phyloP scores from a whole-genome alignment of 768 basidiomycete genomes.

The Asterophora parasitica region DNA sequence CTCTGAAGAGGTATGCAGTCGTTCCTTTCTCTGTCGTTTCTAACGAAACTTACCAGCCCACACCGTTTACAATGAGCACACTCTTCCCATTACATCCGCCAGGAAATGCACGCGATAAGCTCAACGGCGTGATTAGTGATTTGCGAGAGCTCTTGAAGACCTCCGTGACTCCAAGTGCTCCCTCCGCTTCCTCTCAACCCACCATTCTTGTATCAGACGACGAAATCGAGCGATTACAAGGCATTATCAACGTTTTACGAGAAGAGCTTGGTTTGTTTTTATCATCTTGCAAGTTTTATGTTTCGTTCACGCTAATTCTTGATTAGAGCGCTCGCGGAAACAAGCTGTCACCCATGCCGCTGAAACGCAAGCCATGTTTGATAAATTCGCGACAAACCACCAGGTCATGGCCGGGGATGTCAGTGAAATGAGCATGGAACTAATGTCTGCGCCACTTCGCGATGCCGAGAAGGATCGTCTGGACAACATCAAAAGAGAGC shows the following conservation, averaged over 20 bases:
- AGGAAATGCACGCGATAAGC: constrained; percentile 43
- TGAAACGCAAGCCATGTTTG: constrained; percentile 50
- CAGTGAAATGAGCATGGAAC: constrained; percentile 46
- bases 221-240: constrained; percentile 48
- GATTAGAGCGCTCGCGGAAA: constrained; percentile 22
- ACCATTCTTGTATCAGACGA: constrained; percentile 25
- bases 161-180: constrained; percentile 22
- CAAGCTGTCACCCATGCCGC: constrained; percentile 35
- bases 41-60: constrained; percentile 30
- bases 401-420: constrained; percentile 27
- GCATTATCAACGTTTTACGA: constrained; percentile 45
- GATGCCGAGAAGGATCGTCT: constrained; percentile 55
- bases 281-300: neutral
- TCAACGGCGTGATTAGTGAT: constrained; percentile 38
- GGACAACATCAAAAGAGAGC: constrained; percentile 45
- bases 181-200: constrained; percentile 13
- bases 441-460: constrained; percentile 45
- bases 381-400: constrained; percentile 48
- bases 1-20: constrained; percentile 42
- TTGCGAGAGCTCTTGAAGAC: constrained; percentile 33
- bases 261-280: constrained; percentile 50
- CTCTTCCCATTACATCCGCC: constrained; percentile 54
- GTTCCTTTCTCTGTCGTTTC: neutral
- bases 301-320: neutral
- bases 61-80: constrained; percentile 38